Evolutionary conservation across 1,284 basidiomycete genomes (phyloP).

Genomic region (Malassezia equina): DNA sequence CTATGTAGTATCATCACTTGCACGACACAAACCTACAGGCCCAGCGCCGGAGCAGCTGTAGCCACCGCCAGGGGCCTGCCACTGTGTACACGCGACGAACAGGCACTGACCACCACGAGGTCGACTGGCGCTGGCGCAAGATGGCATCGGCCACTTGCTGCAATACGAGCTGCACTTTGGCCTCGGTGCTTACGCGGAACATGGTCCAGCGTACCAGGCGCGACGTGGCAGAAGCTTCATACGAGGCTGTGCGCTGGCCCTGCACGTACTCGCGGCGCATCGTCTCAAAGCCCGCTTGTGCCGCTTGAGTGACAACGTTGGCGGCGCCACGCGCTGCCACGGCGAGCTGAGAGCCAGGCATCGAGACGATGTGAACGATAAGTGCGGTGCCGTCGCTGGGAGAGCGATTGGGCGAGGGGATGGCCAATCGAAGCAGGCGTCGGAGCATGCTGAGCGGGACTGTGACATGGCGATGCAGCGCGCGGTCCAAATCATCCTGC

Average conservation of each 20-base stretch:
- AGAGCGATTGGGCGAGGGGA: constrained; percentile 21
- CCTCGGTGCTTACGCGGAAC: not conserved
- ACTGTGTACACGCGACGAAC: not conserved
- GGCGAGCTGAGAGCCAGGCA: constrained; percentile 23
- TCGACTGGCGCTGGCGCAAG: not conserved
- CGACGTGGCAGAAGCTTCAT: not conserved
- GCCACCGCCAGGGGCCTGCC: not conserved
- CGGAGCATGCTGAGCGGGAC: constrained; percentile 28
- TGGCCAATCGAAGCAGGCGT: constrained; percentile 24
- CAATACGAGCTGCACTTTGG: not conserved
- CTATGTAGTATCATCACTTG: not conserved
- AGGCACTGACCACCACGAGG: not conserved
- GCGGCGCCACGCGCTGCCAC: constrained; percentile 25
- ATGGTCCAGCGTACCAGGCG: not conserved
- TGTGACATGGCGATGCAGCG: constrained; percentile 30
- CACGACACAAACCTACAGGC: not conserved
- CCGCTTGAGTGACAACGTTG: constrained; percentile 29
- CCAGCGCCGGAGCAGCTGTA: not conserved
- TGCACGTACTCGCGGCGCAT: constrained; percentile 24
- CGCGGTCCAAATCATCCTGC: constrained; percentile 18
- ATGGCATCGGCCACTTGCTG: not conserved
- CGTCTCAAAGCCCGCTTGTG: constrained; percentile 24
- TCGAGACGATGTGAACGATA: constrained; percentile 24
- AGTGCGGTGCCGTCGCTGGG: constrained; percentile 18
- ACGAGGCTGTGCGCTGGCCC: not conserved